These are phyloP conservation scores for Emergomyces orientalis DNA, from an alignment of 2,329 filamentous ascomycete species.

Conservation along the genomic window DNA sequence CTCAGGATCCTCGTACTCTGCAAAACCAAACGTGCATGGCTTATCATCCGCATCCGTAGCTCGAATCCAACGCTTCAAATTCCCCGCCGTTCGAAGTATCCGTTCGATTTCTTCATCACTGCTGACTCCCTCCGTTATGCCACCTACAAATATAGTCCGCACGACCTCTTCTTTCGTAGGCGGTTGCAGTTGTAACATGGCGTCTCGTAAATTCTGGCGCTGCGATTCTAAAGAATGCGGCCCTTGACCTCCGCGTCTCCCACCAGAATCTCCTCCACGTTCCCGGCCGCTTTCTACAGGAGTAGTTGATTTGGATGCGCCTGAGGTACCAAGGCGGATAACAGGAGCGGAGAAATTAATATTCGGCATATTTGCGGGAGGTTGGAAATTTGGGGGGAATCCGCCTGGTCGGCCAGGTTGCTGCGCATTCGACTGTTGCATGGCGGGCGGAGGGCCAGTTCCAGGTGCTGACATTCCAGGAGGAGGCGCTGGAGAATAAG, in stretches of 20 bases:
- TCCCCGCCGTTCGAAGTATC: slow-evolving; percentile 67
- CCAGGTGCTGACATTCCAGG: slow-evolving; percentile 74
- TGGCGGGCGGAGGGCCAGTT: slow-evolving; percentile 66
- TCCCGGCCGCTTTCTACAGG: slow-evolving; percentile 35
- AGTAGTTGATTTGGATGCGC: slow-evolving; percentile 50
- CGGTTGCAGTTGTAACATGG: slow-evolving; percentile 62
- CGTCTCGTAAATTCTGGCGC: slow-evolving; percentile 57
- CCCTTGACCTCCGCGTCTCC: slow-evolving; percentile 51
- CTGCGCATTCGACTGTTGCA: slow-evolving; percentile 63
- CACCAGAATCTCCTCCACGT: slow-evolving; percentile 36
- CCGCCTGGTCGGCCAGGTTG: slow-evolving; percentile 72
- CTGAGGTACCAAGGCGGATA: slow-evolving; percentile 78
- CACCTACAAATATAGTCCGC: slow-evolving; percentile 80
- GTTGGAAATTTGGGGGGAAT: slow-evolving; percentile 75
- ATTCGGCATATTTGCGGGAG: slow-evolving; percentile 84
- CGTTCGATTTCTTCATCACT: slow-evolving; percentile 71
- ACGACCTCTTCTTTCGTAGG: slow-evolving; percentile 85
- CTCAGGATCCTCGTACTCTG: slow-evolving; percentile 86
- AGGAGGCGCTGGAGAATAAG: slow-evolving; percentile 51
- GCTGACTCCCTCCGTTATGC: slow-evolving; percentile 68
- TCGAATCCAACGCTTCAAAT: slow-evolving; percentile 75
- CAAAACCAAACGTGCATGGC: slow-evolving; percentile 83
- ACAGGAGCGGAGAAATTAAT: slow-evolving; percentile 98
- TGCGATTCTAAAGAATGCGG: slow-evolving; percentile 54
- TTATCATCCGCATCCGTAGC: slow-evolving; percentile 70